Conservation (phyloP, 371 early-diverging fungal genomes). For the Mortierella sp. region DNA sequence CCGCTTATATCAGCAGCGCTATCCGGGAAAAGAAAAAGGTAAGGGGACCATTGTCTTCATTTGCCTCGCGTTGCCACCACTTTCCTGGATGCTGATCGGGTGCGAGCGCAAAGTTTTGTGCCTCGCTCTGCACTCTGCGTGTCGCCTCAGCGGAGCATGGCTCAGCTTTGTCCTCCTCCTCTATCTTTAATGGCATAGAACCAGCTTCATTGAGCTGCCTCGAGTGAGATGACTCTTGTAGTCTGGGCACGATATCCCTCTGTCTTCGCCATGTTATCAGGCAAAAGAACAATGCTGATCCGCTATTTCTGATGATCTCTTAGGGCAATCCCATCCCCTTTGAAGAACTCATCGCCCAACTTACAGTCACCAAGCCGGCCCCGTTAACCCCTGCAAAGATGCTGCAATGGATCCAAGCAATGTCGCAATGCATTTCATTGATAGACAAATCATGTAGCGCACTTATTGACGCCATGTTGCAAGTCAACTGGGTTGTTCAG, state of each 20-base stretch:
- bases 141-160: not conserved
- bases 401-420: slow-evolving; percentile 62
- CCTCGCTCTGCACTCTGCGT: not conserved
- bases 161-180: slow-evolving; percentile 4
- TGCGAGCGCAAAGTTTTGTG: too few relatives aligned
- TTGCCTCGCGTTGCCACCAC: slow-evolving; percentile 9
- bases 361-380: slow-evolving; percentile 58
- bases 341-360: slow-evolving; percentile 62
- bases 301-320: not conserved
- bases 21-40: slow-evolving; percentile 47
- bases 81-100: not conserved
- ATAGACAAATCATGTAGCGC: slow-evolving; percentile 59
- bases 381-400: slow-evolving; percentile 61
- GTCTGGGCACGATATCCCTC: too few relatives aligned
- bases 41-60: slow-evolving; percentile 1
- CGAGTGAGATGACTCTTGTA: too few relatives aligned
- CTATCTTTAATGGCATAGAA: too few relatives aligned
- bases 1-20: slow-evolving; percentile 44
- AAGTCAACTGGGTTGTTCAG: slow-evolving; percentile 73
- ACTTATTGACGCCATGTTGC: slow-evolving; percentile 78
- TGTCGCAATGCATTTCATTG: slow-evolving; percentile 58
- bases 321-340: slow-evolving; percentile 63
- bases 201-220: not conserved
- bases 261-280: too few relatives aligned
- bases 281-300: too few relatives aligned